Evolutionary conservation across 2,329 filamentous ascomycete species (phyloP).

Genomic region (Elsinoe perseae): DNA sequence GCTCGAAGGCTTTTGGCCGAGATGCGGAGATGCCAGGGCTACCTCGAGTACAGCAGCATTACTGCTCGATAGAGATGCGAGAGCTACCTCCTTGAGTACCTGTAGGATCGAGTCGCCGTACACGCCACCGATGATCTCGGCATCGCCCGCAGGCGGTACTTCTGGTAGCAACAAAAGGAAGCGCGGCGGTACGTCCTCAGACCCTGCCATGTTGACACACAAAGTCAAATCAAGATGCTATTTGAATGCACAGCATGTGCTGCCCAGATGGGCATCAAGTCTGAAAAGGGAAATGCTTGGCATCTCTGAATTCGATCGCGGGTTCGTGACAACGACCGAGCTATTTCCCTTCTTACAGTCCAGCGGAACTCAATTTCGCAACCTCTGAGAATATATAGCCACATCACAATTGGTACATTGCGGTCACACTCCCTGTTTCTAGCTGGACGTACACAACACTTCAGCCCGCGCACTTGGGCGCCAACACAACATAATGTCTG

Average conservation of each 20-base stretch:
- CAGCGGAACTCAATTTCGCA: no score
- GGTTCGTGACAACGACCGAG: not conserved
- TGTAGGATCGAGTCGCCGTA: slow-evolving; percentile 37
- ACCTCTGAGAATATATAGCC: no score
- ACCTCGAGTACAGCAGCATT: slow-evolving; percentile 45
- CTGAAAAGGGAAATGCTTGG: slow-evolving; percentile 13
- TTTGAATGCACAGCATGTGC: not conserved
- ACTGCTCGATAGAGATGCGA: slow-evolving; percentile 26
- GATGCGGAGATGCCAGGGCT: slow-evolving; percentile 56
- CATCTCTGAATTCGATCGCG: slow-evolving; percentile 7
- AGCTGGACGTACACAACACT: not conserved
- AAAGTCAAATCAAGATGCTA: no score
- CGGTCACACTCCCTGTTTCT: not conserved
- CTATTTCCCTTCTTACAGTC: not conserved
- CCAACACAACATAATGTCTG: slow-evolving; percentile 10
- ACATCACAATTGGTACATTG: not conserved
- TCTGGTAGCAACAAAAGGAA: slow-evolving; percentile 41
- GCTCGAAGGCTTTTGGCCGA: slow-evolving; percentile 45
- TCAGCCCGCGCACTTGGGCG: slow-evolving; percentile 11
- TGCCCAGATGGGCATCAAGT: slow-evolving; percentile 4
- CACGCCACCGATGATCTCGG: slow-evolving; percentile 35
- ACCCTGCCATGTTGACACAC: not conserved
- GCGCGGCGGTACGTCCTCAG: slow-evolving; percentile 22
- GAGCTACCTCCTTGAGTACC: slow-evolving; percentile 36
- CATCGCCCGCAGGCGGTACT: slow-evolving; percentile 33